Evolutionary conservation across 129 eudicot species (phyloP), one percentile per base, ranked within the genome.

Genomic region (Scalesia atractyloides): DNA sequence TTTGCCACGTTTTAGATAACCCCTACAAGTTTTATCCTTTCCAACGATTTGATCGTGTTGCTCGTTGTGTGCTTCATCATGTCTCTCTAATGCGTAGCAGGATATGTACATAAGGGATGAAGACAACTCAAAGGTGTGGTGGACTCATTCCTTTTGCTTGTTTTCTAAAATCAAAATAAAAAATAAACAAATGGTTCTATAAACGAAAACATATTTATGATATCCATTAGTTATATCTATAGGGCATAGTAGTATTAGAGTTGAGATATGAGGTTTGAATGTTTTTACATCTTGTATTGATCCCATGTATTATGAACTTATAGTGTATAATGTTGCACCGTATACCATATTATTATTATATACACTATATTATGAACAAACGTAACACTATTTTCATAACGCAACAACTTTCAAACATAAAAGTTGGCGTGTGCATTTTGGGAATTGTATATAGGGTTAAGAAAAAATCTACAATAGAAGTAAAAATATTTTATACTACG

Each of bases 1-100:
- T 51, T 78, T 9, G 72, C 82, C 82, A 78, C 82, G 82, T 78
- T 70, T 60, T 18, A 60, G 17, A 5, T 30, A 60, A 60, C 15
- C 41, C 30, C 19, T 14, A 14, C 13, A 16, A 41, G 44, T 36
- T 54, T 56, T 75, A 53, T 66, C 77, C 9, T 69, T 77, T 68
- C 17, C 20, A 33, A 58, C 20, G 24, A 46, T 30, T 59, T 70
- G 64, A 70, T 69, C 17, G 66, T 34, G n/a, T 77, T 70, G 72
- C 57, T 66, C 66, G 54, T 18, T 63, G 53, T 74, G 64, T 74
- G 72, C 20, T 77, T n/a, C 26, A 77, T 62, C 76, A 64, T 70
- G 72, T 70, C 82, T 61, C 57, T 60, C 9, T 17, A 70, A 64
- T 78, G 82, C 51, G 43, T 43, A 66, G 54, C 39, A 70, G 6